A percentile compares a stretch with the other conserved stretches of the same genome.
These are phyloP conservation scores for Pythium folliculosum DNA, from an alignment of 352 stramenopile genomes.

Conservation along the genomic window DNA sequence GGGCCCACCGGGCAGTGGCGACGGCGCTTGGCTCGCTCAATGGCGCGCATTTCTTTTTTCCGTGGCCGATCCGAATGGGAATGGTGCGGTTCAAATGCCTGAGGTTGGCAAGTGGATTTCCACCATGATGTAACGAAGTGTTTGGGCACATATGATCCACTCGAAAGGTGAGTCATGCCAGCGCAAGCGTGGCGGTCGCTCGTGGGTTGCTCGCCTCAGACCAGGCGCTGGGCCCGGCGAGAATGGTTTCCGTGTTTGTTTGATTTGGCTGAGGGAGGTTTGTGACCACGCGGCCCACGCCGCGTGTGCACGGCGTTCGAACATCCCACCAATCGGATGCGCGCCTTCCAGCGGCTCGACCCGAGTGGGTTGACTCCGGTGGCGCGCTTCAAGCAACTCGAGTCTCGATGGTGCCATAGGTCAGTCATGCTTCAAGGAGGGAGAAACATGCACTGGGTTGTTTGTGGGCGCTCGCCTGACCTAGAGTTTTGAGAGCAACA, in stretches of 20 bases:
- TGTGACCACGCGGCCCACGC: too few species aligned
- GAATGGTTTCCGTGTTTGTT: neutral
- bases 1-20: too few species aligned
- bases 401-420: too few species aligned
- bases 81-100: neutral
- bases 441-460: neutral
- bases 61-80: neutral
- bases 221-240: neutral
- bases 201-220: neutral
- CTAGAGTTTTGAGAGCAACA: neutral
- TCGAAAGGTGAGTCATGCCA: constrained; percentile 8
- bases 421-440: neutral
- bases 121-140: constrained; percentile 14
- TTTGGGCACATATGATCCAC: neutral
- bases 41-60: neutral
- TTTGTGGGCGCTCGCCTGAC: neutral
- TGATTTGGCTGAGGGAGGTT: neutral
- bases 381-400: too few species aligned
- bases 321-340: constrained; percentile 5
- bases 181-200: too few species aligned
- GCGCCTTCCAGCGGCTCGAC: neutral
- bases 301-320: neutral
- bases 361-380: neutral
- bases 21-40: neutral
- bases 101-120: constrained; percentile 8